phyloP scores from a whole-genome alignment of 257 asterid species.

The Pogostemon cablin region DNA sequence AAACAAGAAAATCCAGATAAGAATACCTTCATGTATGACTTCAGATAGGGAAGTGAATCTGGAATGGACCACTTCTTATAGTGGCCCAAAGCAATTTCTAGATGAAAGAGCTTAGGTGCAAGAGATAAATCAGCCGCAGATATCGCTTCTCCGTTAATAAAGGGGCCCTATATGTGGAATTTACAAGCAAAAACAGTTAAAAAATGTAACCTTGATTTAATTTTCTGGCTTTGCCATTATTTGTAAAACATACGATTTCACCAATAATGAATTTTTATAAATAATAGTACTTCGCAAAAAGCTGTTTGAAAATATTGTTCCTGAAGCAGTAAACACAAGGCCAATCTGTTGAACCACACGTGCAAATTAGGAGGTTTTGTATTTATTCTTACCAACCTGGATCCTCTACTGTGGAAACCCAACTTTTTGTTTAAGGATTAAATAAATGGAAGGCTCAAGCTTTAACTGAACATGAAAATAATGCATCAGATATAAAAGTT shows the following conservation, averaged over 20 bases:
- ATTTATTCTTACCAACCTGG: background rate
- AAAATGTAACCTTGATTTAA: constrained; percentile 7
- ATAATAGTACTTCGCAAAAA: background rate
- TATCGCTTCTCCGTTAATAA: constrained; percentile 68
- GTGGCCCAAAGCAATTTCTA: constrained; percentile 81
- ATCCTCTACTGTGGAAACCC: background rate
- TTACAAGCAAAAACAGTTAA: constrained; percentile 12
- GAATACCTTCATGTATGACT: constrained; percentile 84
- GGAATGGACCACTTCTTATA: constrained; percentile 90
- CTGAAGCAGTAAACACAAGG: background rate
- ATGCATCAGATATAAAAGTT: background rate
- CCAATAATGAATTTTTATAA: constrained; percentile 6
- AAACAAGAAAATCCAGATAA: background rate
- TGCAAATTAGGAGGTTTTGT: background rate
- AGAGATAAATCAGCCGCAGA: constrained; percentile 95
- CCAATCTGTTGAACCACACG: background rate
- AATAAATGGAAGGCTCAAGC: background rate
- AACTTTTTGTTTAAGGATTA: background rate
- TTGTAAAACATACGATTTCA: background rate
- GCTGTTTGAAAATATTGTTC: background rate
- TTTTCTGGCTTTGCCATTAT: constrained; percentile 5
- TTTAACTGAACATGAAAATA: background rate
- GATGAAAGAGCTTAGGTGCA: constrained; percentile 94
- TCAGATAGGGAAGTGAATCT: constrained; percentile 62
- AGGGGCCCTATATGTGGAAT: constrained; percentile 59